Evolutionary conservation across 768 basidiomycete genomes (phyloP).

Genomic region (Ramaria sp.): DNA sequence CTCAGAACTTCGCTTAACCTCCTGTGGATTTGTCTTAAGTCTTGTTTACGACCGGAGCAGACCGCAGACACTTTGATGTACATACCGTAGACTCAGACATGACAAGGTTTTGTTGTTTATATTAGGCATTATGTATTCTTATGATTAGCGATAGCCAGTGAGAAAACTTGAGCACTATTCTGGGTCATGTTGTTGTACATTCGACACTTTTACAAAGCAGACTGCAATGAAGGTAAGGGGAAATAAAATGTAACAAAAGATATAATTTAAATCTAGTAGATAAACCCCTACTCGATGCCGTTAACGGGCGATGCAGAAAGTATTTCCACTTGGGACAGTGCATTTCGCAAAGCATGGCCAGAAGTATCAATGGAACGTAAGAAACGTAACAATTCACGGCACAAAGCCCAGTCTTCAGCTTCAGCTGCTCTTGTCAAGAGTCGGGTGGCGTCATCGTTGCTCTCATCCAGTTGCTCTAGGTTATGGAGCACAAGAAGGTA

Average conservation of each 20-base stretch:
- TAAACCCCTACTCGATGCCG: neutral
- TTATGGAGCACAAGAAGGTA: conserved; percentile 92
- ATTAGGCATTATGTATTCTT: too few species aligned
- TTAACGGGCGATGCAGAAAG: neutral
- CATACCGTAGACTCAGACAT: too few species aligned
- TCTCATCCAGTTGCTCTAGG: conserved; percentile 78
- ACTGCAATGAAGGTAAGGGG: too few species aligned
- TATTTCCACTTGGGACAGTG: conserved; percentile 31
- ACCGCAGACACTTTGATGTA: too few species aligned
- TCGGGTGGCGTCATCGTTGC: conserved; percentile 66
- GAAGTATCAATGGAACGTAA: conserved; percentile 86
- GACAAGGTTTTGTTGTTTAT: too few species aligned
- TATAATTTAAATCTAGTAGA: neutral
- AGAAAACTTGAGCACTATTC: too few species aligned
- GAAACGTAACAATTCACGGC: conserved; percentile 86
- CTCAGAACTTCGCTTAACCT: conserved; percentile 20
- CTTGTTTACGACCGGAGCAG: too few species aligned
- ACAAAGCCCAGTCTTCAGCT: conserved; percentile 80
- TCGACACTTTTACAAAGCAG: too few species aligned
- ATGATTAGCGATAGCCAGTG: too few species aligned
- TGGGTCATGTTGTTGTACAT: too few species aligned
- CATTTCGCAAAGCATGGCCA: conserved; percentile 56
- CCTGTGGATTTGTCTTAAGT: neutral
- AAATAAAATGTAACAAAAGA: too few species aligned
- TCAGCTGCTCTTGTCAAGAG: conserved; percentile 68